Conservation (phyloP, 2,329 filamentous ascomycete species). For the Atkinsonella hypoxylon region DNA sequence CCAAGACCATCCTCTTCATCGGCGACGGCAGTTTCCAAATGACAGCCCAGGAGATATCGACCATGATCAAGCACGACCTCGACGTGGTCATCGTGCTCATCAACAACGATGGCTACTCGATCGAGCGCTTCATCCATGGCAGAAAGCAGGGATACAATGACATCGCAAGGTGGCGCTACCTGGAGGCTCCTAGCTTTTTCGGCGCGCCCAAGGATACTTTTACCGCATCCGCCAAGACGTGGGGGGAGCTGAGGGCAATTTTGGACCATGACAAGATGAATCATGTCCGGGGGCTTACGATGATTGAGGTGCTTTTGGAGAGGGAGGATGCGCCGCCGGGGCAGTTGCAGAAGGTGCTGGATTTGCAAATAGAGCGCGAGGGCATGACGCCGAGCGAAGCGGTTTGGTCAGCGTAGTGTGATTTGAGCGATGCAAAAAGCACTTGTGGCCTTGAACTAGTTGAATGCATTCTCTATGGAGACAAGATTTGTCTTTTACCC, state of each 20-base stretch:
- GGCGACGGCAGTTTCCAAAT: constrained; percentile 55
- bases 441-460: no score
- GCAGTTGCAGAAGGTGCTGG: constrained; percentile 5
- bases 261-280: neutral
- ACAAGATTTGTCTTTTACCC: no score
- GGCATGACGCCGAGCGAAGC: neutral
- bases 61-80: constrained; percentile 44
- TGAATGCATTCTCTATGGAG: no score
- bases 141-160: constrained; percentile 42
- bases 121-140: constrained; percentile 46
- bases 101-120: constrained; percentile 49
- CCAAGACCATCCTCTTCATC: constrained; percentile 41
- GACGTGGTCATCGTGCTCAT: constrained; percentile 39
- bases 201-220: constrained; percentile 20
- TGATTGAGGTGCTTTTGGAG: constrained; percentile 8
- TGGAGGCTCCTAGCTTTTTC: constrained; percentile 35
- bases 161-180: constrained; percentile 38
- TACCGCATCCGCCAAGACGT: constrained; percentile 6
- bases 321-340: constrained; percentile 6
- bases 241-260: constrained; percentile 4
- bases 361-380: constrained; percentile 5
- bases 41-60: constrained; percentile 53
- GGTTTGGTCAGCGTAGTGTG: no score
- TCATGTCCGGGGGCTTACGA: constrained; percentile 2
- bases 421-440: no score